Base-by-base conservation (phyloP, 2,329 filamentous ascomycete genomes). In the Aspergillus sp. region DNA sequence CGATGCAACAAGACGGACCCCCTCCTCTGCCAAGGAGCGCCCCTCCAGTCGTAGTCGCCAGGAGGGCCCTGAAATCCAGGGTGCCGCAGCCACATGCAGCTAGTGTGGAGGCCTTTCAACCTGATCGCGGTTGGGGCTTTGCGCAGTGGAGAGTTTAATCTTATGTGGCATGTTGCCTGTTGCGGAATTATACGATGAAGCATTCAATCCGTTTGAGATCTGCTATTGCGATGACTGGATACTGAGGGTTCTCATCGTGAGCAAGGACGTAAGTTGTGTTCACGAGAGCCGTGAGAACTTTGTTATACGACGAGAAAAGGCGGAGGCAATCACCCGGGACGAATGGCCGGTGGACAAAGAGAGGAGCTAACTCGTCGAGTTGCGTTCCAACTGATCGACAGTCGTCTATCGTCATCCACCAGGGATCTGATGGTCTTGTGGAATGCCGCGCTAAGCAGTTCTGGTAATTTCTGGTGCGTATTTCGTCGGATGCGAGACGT, bases 381-480 rank as follows among this genome's bases (percentile, higher is more conserved):
- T 38, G 35, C 35, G 16, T 38, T 38, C 35, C 30, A 17, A 24
- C 24, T 47, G 44, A 51, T 51, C 49, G 45, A 33, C 36, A 53
- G 50, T 55, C 56, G 53, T 58, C 52, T 58, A 60, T 57, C 49
- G 33, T 55, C 56, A 58, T 51, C 51, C 54, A 47, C 48, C 53
- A 53, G 52, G 52, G 56, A 53, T 52, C 33, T 33, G 36, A 40
- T 19, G 33, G 17, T 24, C 26, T 32, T 22, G 42, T n/a, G 33
- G 44, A 33, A 33, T 30, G 44, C 35, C 14, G 35, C 35, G 35
- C 35, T 38, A 38, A 17, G 35, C 35, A n/a, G 35, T 38, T 38
- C 35, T 38, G 35, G 35, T 38, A 38, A n/a, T 38, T n/a, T 38
- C 35, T 38, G 13, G 35, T 6, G 33, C 33, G 22, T 24, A 3